phyloP scores from a whole-genome alignment of 352 stramenopile species.

The Peronospora farinosa region DNA sequence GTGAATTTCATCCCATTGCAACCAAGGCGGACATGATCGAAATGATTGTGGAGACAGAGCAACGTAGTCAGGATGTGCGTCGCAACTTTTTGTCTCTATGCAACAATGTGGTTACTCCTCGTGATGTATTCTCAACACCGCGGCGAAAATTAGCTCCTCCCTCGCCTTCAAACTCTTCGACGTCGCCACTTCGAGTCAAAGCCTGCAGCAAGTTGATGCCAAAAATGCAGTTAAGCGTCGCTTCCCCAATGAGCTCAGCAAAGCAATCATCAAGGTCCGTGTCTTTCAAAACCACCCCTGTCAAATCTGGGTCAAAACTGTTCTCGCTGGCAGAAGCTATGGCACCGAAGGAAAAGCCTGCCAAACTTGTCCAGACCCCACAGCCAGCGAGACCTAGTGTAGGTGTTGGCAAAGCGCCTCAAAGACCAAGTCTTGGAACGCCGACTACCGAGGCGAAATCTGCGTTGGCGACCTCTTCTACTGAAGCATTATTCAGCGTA shows the following conservation, averaged over 20 bases:
- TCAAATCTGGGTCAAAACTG: constrained; percentile 54
- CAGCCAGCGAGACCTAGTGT: constrained; percentile 33
- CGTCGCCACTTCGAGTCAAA: constrained; percentile 34
- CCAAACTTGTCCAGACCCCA: constrained; percentile 45
- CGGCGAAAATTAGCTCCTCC: constrained; percentile 33
- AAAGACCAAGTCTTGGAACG: constrained; percentile 36
- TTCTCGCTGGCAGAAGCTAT: constrained; percentile 59
- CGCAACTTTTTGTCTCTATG: constrained; percentile 52
- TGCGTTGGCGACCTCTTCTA: constrained; percentile 2
- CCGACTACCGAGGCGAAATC: constrained; percentile 13
- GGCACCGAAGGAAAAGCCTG: constrained; percentile 39
- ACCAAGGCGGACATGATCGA: constrained; percentile 49
- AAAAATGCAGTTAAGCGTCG: constrained; percentile 53
- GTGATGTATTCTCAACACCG: constrained; percentile 43
- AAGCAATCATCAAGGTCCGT: constrained; percentile 38
- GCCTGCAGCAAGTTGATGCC: constrained; percentile 69
- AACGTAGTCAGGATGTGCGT: constrained; percentile 41
- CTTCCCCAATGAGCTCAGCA: constrained; percentile 50
- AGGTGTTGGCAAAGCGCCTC: constrained; percentile 31
- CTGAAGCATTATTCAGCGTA: constrained; percentile 12
- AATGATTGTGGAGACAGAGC: constrained; percentile 37
- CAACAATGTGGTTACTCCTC: constrained; percentile 52
- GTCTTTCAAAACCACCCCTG: constrained; percentile 49
- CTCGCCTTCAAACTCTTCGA: constrained; percentile 25
- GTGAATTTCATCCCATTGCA: constrained; percentile 12